Evolutionary conservation across 2,329 filamentous ascomycete genomes (phyloP).

Genomic region (Daldinia sp.): DNA sequence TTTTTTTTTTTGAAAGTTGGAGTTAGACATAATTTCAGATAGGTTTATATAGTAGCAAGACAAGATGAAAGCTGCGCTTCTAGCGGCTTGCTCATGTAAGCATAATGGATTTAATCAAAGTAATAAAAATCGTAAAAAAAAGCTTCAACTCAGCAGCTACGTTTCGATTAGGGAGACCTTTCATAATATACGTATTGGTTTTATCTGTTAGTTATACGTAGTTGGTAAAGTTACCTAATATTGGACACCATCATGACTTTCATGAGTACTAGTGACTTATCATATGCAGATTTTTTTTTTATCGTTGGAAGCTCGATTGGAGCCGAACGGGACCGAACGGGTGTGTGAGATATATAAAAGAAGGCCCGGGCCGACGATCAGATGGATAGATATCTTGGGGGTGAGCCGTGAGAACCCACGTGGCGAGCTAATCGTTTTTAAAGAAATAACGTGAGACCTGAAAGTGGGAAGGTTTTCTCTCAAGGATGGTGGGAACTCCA

Average conservation of each 20-base stretch:
- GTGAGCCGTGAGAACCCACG: constrained; percentile 32
- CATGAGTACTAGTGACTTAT: constrained; percentile 15
- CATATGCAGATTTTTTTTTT: constrained; percentile 21
- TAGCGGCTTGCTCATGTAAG: background rate
- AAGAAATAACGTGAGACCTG: constrained; percentile 22
- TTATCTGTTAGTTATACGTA: constrained; percentile 2
- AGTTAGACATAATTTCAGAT: background rate
- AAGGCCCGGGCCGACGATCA: constrained; percentile 25
- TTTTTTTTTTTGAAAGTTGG: constrained; percentile 4
- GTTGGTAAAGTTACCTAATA: background rate
- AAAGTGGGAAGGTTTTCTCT: constrained; percentile 18
- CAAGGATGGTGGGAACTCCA: constrained; percentile 26
- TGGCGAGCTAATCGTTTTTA: constrained; percentile 22
- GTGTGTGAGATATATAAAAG: background rate
- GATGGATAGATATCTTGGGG: constrained; percentile 9
- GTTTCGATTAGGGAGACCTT: background rate
- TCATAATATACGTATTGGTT: constrained; percentile 3
- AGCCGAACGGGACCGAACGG: background rate
- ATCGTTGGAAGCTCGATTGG: constrained; percentile 7
- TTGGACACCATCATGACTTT: background rate
- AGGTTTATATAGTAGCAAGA: background rate
- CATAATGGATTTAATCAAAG: background rate
- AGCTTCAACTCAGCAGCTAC: constrained; percentile 3
- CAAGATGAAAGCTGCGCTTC: background rate
- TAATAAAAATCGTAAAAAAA: background rate